These are phyloP conservation scores for Trichoderma pleuroti DNA, from an alignment of 2,329 filamentous ascomycete species.

Conservation along the genomic window DNA sequence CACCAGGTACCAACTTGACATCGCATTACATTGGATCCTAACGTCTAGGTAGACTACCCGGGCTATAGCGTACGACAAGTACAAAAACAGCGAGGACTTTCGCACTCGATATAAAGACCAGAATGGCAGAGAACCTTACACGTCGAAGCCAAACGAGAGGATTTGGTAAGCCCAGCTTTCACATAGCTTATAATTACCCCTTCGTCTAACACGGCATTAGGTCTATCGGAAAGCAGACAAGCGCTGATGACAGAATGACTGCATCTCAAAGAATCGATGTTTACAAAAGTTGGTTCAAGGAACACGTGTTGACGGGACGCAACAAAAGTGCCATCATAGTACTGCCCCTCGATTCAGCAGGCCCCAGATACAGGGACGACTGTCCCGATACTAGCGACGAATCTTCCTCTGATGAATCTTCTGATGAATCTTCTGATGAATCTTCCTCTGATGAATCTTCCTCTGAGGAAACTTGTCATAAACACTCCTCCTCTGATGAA, in stretches of 20 bases:
- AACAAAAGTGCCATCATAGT: not conserved
- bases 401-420: too few relatives aligned
- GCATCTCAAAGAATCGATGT: not conserved
- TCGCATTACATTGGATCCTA: not conserved
- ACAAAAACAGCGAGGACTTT: not conserved
- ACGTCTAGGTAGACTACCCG: not conserved
- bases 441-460: too few relatives aligned
- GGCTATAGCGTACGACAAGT: not conserved
- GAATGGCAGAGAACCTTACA: not conserved
- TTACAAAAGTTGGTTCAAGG: not conserved
- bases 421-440: too few relatives aligned
- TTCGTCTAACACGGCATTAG: not conserved
- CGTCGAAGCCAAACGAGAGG: not conserved
- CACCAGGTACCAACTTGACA: not conserved
- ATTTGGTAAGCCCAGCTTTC: not conserved
- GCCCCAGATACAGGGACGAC: not conserved
- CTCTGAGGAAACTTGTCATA: too few relatives aligned
- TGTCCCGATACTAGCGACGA: not conserved
- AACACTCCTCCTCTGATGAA: too few relatives aligned
- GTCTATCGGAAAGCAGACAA: not conserved
- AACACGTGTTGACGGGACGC: not conserved
- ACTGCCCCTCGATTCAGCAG: not conserved
- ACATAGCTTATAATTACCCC: not conserved
- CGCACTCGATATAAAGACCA: not conserved
- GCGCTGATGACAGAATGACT: rapidly evolving